These are phyloP conservation scores for Penicillium soppii DNA, from an alignment of 495 filamentous ascomycete genomes.

Conservation along the genomic window DNA sequence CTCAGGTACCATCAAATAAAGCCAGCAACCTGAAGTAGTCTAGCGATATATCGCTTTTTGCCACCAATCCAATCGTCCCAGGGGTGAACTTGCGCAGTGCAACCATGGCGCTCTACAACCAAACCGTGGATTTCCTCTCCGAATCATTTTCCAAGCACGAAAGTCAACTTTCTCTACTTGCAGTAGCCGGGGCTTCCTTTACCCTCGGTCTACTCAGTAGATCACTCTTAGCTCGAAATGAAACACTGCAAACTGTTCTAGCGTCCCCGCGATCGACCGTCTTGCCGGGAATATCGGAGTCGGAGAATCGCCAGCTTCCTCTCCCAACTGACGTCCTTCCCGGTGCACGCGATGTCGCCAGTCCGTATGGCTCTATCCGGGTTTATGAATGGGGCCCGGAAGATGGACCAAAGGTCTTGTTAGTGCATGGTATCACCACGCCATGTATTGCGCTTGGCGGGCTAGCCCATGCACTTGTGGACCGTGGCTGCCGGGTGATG, in stretches of 20 bases:
- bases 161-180: conserved; percentile 40
- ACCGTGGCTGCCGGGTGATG: conserved; percentile 78
- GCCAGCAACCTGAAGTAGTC: neutral
- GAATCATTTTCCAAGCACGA: conserved; percentile 38
- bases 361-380: conserved; percentile 75
- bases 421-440: conserved; percentile 86
- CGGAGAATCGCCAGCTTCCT: conserved; percentile 52
- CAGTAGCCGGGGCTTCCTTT: conserved; percentile 41
- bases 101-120: conserved; percentile 39
- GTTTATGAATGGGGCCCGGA: conserved; percentile 93
- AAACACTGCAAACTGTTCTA: conserved; percentile 25
- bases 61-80: neutral
- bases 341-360: conserved; percentile 69
- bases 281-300: conserved; percentile 43
- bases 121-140: conserved; percentile 40
- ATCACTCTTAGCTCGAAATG: conserved; percentile 26
- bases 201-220: conserved; percentile 41
- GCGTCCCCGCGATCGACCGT: conserved; percentile 48
- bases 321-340: conserved; percentile 77
- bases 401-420: conserved; percentile 71
- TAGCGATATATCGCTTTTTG: neutral
- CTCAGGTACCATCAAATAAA: neutral
- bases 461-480: conserved; percentile 67
- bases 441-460: conserved; percentile 70
- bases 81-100: conserved; percentile 4